Evolutionary conservation across 805 yeast genomes (phyloP), one percentile per base, ranked within the genome.

Genomic region (Suhomyces vadensis): DNA sequence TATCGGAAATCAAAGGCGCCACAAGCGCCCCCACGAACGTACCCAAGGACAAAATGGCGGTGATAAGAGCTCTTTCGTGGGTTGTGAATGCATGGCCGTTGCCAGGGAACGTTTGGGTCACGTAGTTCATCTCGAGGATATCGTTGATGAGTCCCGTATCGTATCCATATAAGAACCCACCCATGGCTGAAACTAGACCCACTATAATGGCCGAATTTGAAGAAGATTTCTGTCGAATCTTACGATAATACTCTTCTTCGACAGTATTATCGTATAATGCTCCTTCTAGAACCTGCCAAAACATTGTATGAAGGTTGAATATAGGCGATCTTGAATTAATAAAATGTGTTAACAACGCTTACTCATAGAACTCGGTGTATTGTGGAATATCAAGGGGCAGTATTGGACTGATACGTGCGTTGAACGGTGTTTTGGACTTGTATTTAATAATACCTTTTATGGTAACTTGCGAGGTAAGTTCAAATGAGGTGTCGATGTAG

Each of bases 61-160:
- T 89, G 35, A 86, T 74, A 13, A 88, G 66, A 0, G 96, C 83
- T 42, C 82, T 69, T 57, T 87, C 85, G 43, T 68, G 76, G 1
- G 86, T 78, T 0, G 78, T 73, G 58, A 87, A 86, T 35, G 63
- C 58, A 0, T 51, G 51, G 11, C 68, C 62, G 51, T 77, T 70
- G 0, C 71, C 54, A 1, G 92, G 79, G 51, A 87, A 79, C 37
- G 76, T 70, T 1, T 64, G 48, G 31, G 73, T 71, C 33, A 89
- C 89, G 58, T 78, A 86, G 9, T 65, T 54, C 95, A 90, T 87
- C 50, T 87, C 94, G 42, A 85, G 59, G 5, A 89, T 68, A 49
- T 87, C 88, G 59, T 88, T 88, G 41, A 88, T 84, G 37, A 87
- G 67, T 1, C 96, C 96, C 0, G 97, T 89, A 62, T 89, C 96